Evolutionary conservation across 179 eudicot species (phyloP), one percentile per base, ranked within the genome.

Genomic region (Silene noctiflora): DNA sequence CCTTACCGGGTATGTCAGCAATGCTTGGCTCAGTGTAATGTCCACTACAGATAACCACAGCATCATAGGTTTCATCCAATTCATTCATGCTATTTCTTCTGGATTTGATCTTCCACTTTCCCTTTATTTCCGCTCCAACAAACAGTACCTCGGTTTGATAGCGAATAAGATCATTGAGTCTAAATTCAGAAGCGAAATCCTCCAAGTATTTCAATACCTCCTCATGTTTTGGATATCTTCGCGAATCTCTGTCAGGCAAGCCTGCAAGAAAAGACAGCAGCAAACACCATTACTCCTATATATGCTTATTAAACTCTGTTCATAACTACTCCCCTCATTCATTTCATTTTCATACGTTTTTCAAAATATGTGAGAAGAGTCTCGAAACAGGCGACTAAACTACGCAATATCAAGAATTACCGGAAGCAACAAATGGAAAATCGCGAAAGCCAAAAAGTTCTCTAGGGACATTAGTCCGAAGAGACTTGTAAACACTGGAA

Each of bases 11-110:
- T 66, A 74, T 55, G 64, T 56, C 87, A 6, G 97, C 97, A 17
- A 87, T 75, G 27, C 89, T 83, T 67, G 97, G 97, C 80, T 93
- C 90, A 74, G 95, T 81, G 67, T 79, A 88, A 83, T 95, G 99
- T 11, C 97, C 97, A 64, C 82, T 89, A 72, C 97, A 91, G 14
- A 95, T 85, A 70, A 93, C 90, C 61, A 93, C 97, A 58, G 95
- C 97, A 87, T 95, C 99, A 79, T 82, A 91, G 31, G 67, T 80
- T 83, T 92, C 97, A 61, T 81, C 85, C 31, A 68, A 31, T 17
- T 58, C 69, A 1, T 76, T 76, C 3, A 33, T 25, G 39, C 42
- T 80, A 27, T 69, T 77, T 80, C 31, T 81, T 33, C 71, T 83
- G 16, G 81, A 86, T 53, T 71, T 79, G 22, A 91, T 89, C 76